Evolutionary conservation across 1,139 yeast genomes (phyloP), one percentile per base, ranked within the genome.

Genomic region (Blastobotrys ciferrii): DNA sequence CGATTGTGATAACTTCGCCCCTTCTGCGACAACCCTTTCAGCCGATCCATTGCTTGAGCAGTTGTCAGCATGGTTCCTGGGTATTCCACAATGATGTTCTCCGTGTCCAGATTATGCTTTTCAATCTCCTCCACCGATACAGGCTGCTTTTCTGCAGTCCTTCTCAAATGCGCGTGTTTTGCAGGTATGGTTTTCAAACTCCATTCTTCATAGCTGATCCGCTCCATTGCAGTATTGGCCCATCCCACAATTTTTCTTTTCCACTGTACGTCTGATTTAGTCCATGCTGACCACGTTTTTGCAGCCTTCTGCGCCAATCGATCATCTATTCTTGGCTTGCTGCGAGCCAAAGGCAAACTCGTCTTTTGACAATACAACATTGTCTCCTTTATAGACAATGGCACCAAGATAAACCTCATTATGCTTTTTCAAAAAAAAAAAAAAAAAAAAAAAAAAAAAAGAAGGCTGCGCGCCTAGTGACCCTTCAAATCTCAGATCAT

Each of bases 181-280:
- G 79, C 71, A 1, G 84, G 84, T 5, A 80, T 69, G 4, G 80
- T 68, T 46, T 72, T 68, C 48, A 80, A 61, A 38, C 78, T 69
- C 62, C 75, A 71, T 56, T 80, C 84, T 43, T 73, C 73, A 74
- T 80, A 79, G 11, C 80, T 74, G 15, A 76, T 69, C 30, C 68
- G 64, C 49, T 74, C 75, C 54, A 78, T 53, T 36, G 75, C 67
- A 44, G 57, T 58, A 35, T 71, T 69, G 9, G 74, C 70, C 59
- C 64, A 66, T 4, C 59, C 46, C 4, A 77, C 80, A 33, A 78
- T 69, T 42, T 62, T 65, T 55, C 68, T 66, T 57, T 77, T 76
- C 59, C 72, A 67, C 18, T 65, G 61, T 41, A 69, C 71, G 7
- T 72, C 71, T 4, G 80, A 73, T 11, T 58, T 56, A 43, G 65